phyloP scores from a whole-genome alignment of 2,329 filamentous ascomycete genomes.

The Penicillium paneum region DNA sequence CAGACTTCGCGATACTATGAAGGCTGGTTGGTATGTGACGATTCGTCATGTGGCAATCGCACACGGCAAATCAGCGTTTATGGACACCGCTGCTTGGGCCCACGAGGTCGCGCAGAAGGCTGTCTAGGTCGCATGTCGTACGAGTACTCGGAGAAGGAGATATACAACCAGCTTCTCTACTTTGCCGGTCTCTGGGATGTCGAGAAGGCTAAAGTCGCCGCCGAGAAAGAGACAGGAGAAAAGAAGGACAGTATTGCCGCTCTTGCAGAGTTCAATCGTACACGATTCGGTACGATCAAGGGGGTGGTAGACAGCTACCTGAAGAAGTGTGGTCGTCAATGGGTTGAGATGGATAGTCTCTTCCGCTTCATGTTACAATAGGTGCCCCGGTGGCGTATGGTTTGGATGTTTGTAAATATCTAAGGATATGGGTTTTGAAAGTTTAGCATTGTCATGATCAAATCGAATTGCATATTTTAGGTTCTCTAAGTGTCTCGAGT shows the following conservation, averaged over 20 bases:
- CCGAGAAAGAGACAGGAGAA: conserved; percentile 50
- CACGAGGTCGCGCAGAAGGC: conserved; percentile 76
- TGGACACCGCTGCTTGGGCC: conserved; percentile 82
- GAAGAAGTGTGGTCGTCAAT: conserved; percentile 84
- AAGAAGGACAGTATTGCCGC: conserved; percentile 65
- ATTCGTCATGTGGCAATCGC: conserved; percentile 77
- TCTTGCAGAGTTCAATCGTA: conserved; percentile 77
- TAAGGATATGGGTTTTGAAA: conserved; percentile 3
- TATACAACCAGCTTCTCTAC: conserved; percentile 95
- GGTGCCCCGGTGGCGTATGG: conserved; percentile 23
- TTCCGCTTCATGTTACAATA: conserved; percentile 61
- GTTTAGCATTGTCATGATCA: conserved; percentile 2
- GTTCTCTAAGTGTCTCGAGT: not conserved
- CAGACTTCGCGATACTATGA: conserved; percentile 86
- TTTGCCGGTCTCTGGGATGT: conserved; percentile 83
- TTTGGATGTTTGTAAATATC: conserved; percentile 28
- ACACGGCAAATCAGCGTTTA: conserved; percentile 93
- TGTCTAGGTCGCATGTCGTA: conserved; percentile 86
- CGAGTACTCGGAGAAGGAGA: conserved; percentile 79
- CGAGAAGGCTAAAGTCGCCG: conserved; percentile 67
- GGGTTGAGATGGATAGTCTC: conserved; percentile 88
- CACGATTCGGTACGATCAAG: conserved; percentile 72
- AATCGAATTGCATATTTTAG: conserved; percentile 9
- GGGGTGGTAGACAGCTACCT: conserved; percentile 77
- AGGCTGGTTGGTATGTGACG: conserved; percentile 86